Evolutionary conservation across 2,329 filamentous ascomycete species (phyloP), one percentile per base, ranked within the genome.

Genomic region (Microsporum canis): DNA sequence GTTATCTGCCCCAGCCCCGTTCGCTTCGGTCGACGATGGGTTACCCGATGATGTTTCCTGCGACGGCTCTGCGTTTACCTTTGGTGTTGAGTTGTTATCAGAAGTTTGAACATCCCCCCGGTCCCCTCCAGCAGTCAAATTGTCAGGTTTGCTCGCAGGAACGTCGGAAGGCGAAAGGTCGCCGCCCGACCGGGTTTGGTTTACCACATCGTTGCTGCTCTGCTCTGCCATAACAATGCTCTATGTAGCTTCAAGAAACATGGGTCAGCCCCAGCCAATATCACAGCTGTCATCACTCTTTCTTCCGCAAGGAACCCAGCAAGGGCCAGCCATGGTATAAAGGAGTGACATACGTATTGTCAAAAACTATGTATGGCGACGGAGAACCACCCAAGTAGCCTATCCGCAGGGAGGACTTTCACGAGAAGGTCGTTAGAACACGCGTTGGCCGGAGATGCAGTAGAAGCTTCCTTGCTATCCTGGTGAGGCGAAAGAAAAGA

Each of bases 201-300:
- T 84, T 84, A 86, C 83, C 84, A 85, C 84, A 86, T 86, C 80
- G 77, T 84, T 83, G 81, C 77, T 79, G 73, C 77, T 82, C 82
- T 83, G 81, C 82, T 85, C 83, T 85, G 84, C 84, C 84, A 86
- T 86, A 85, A 86, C 84, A 86, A 82, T 78, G 74, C 77, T 75
- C 74, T 77, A 47, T 23, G 17, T 60, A 58, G 60, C 60, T 63
- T 45, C 45, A 8, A 55, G 29, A 14, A 23, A 29, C 73, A 73
- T 74, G 79, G 81, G 75, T 64, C 60, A 60, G 64, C 49, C 8
- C 51, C 14, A 41, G 38, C 29, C 38, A 57, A 49, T 8, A 36
- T 39, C 33, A 31, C 14, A 57, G 29, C 10, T 23, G 14, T 57
- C n/a, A 27, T 39, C 45, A 39, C 10, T 33, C 27, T 29, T 12